Percentiles rank a stretch among this genome's conserved stretches.
Evolutionary conservation across 2,329 filamentous ascomycete species (phyloP).

Genomic region (Xylaria sp.): DNA sequence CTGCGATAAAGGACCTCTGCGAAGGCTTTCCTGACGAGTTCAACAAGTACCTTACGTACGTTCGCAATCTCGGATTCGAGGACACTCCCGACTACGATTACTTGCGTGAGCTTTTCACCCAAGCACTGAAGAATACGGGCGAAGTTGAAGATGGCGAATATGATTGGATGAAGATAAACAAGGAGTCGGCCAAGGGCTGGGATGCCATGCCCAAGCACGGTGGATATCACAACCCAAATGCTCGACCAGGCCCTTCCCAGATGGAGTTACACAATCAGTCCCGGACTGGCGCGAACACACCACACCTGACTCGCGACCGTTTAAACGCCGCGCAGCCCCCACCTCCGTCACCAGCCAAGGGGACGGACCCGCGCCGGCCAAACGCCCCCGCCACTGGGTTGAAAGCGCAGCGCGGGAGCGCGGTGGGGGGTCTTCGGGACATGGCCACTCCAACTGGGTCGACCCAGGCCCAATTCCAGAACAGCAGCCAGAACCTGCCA

Average conservation of each 20-base stretch:
- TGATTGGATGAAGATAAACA: conserved; percentile 99
- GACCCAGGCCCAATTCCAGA: conserved; percentile 96
- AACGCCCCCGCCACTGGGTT: conserved; percentile 80
- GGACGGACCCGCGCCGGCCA: conserved; percentile 83
- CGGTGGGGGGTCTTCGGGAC: conserved; percentile 77
- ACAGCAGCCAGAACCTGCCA: conserved; percentile 88
- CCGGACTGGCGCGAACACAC: conserved; percentile 72
- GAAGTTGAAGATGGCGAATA: conserved; percentile 98
- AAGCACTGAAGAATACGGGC: conserved; percentile 92
- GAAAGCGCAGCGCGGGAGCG: conserved; percentile 80
- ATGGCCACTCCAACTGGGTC: conserved; percentile 87
- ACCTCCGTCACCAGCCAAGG: conserved; percentile 85
- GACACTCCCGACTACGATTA: conserved; percentile 99
- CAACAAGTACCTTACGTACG: conserved; percentile 96
- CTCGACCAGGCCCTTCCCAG: conserved; percentile 81
- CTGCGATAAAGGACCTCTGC: conserved; percentile 94
- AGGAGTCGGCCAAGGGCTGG: conserved; percentile 86
- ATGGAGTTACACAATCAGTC: conserved; percentile 84
- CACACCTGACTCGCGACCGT: conserved; percentile 82
- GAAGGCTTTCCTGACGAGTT: conserved; percentile 97
- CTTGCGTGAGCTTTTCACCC: conserved; percentile 93
- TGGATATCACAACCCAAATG: conserved; percentile 80
- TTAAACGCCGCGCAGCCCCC: conserved; percentile 94
- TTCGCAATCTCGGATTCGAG: conserved; percentile 97
- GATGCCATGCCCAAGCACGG: conserved; percentile 79